Percentiles rank a stretch among this genome's conserved stretches.
Evolutionary conservation across 2,329 filamentous ascomycete genomes (phyloP).

Genomic region (Xylaria sp.): DNA sequence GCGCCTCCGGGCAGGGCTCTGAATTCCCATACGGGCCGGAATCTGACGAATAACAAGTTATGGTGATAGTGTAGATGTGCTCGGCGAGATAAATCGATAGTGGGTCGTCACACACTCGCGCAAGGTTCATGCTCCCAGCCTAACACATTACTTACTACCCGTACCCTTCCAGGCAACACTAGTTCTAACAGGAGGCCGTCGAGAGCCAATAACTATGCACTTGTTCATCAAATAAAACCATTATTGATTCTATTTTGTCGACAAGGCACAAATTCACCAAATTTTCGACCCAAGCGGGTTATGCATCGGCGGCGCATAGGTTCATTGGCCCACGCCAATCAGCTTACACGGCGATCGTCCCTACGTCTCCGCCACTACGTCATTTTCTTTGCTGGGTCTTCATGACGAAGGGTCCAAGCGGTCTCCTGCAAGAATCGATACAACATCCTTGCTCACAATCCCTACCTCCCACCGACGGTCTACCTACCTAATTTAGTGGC

Average conservation of each 20-base stretch:
- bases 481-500: background rate
- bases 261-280: background rate
- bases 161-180: too few species aligned
- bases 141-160: background rate
- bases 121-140: too few species aligned
- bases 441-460: constrained; percentile 9
- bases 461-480: background rate
- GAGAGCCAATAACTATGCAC: too few species aligned
- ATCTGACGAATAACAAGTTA: background rate
- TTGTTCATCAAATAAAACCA: background rate
- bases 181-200: too few species aligned
- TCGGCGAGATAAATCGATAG: background rate
- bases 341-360: constrained; percentile 10
- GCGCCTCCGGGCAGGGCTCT: too few species aligned
- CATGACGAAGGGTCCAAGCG: constrained; percentile 9
- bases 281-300: background rate
- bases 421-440: constrained; percentile 1
- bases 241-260: background rate
- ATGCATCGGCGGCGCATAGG: background rate
- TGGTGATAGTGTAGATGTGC: background rate
- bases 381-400: background rate
- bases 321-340: constrained; percentile 7
- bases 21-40: background rate
- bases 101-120: background rate
- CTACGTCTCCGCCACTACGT: constrained; percentile 15